Conservation (phyloP, 31 red algal genomes). For the Odonthalia washingtoniensis region DNA sequence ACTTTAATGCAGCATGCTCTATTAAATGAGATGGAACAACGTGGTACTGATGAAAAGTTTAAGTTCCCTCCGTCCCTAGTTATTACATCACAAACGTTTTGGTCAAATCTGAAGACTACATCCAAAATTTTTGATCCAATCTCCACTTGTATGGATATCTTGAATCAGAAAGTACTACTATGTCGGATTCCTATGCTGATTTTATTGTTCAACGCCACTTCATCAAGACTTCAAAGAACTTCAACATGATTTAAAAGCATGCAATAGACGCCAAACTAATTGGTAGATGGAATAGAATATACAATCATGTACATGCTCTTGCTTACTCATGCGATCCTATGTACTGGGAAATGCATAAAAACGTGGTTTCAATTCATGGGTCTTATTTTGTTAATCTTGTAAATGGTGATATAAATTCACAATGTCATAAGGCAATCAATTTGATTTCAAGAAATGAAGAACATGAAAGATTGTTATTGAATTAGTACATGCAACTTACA, state of each 20-base stretch:
- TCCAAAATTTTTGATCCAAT: conserved; percentile 10
- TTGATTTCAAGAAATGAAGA: background rate
- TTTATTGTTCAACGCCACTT: background rate
- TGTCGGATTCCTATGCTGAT: conserved; percentile 7
- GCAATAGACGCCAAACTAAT: background rate
- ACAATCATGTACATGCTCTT: background rate
- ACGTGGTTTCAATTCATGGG: background rate
- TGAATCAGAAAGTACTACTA: background rate
- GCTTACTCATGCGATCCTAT: conserved; percentile 7
- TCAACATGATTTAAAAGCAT: background rate
- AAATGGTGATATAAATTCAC: background rate
- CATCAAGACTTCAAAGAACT: background rate
- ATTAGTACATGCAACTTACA: background rate
- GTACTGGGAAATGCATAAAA: background rate
- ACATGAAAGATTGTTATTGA: background rate
- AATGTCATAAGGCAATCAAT: background rate
- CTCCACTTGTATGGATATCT: conserved; percentile 12
- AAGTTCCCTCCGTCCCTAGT: background rate
- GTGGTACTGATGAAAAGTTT: background rate
- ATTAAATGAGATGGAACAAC: background rate
- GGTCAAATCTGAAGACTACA: background rate
- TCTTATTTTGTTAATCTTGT: background rate
- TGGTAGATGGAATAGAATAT: background rate
- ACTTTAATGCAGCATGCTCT: conserved; percentile 2
- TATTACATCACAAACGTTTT: background rate